phyloP scores from a whole-genome alignment of 2,329 filamentous ascomycete genomes.

The Grosmannia clavigera region DNA sequence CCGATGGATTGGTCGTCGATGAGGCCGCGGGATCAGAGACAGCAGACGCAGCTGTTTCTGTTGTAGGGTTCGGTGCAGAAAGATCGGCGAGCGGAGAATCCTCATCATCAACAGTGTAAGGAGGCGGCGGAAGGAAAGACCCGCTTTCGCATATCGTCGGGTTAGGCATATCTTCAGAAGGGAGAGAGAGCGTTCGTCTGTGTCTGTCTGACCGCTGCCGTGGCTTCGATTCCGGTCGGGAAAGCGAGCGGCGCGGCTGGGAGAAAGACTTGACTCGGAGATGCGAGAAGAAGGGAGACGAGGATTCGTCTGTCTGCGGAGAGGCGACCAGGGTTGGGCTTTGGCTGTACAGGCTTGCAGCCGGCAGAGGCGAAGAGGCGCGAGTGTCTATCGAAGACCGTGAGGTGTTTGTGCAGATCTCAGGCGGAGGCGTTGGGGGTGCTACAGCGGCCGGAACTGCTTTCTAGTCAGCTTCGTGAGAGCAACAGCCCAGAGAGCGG shows the following conservation, averaged over 20 bases:
- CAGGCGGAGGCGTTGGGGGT: background rate
- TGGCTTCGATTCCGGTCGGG: background rate
- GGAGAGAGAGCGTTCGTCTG: conserved; percentile 10
- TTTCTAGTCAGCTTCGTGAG: background rate
- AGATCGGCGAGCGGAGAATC: background rate
- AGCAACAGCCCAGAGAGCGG: background rate
- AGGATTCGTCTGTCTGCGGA: conserved; percentile 23
- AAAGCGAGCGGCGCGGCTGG: conserved; percentile 6
- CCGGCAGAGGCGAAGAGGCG: background rate
- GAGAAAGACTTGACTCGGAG: conserved; percentile 30
- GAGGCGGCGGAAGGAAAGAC: background rate
- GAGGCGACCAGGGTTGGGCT: background rate
- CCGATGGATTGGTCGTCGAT: background rate
- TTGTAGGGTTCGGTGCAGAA: background rate
- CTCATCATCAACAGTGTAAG: background rate
- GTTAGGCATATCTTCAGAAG: conserved; percentile 9
- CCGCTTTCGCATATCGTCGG: background rate
- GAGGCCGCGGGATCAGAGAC: background rate
- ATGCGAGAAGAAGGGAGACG: conserved; percentile 33
- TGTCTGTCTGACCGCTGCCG: background rate
- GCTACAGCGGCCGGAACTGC: background rate
- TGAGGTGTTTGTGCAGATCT: background rate
- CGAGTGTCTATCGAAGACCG: background rate
- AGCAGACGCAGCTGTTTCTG: background rate
- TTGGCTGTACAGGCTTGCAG: background rate